Percentiles rank a stretch among this genome's conserved stretches.
phyloP scores from a whole-genome alignment of 768 basidiomycete species.

The Rhodotorula babjevae region DNA sequence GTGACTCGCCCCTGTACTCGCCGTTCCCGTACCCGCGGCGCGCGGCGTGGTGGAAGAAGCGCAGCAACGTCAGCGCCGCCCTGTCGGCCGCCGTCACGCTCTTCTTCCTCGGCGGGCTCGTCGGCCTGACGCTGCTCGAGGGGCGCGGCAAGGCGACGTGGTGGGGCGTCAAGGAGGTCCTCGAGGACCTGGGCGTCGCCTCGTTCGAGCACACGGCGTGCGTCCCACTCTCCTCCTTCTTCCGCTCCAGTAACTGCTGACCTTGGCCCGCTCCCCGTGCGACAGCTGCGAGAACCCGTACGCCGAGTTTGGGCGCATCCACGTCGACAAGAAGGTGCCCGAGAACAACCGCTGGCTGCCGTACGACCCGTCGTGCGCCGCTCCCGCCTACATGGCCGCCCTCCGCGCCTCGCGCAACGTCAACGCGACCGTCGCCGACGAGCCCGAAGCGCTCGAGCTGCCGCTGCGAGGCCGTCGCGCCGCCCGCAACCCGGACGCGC shows the following conservation, averaged over 20 bases:
- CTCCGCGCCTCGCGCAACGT: constrained; percentile 12
- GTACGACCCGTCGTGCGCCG: constrained; percentile 20
- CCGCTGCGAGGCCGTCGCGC: background rate
- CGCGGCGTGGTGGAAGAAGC: background rate
- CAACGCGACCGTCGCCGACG: background rate
- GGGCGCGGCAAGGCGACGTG: background rate
- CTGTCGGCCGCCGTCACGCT: constrained; percentile 1
- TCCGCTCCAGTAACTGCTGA: background rate
- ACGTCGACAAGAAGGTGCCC: background rate
- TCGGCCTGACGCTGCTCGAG: background rate
- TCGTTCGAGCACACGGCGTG: background rate
- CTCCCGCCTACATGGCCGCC: constrained; percentile 23
- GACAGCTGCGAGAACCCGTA: constrained; percentile 32
- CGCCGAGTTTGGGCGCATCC: constrained; percentile 24
- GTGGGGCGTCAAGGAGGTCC: constrained; percentile 6
- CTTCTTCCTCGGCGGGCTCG: constrained; percentile 4
- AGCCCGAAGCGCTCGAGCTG: background rate
- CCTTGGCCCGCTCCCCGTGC: too few species aligned
- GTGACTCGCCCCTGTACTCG: background rate
- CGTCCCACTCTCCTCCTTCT: background rate
- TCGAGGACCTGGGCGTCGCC: constrained; percentile 7
- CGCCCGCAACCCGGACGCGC: background rate
- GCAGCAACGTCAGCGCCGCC: background rate
- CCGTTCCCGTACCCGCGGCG: background rate
- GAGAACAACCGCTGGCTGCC: constrained; percentile 25